Base-by-base conservation (phyloP, 1,284 basidiomycete species). In the Taiwanofungus camphoratus region DNA sequence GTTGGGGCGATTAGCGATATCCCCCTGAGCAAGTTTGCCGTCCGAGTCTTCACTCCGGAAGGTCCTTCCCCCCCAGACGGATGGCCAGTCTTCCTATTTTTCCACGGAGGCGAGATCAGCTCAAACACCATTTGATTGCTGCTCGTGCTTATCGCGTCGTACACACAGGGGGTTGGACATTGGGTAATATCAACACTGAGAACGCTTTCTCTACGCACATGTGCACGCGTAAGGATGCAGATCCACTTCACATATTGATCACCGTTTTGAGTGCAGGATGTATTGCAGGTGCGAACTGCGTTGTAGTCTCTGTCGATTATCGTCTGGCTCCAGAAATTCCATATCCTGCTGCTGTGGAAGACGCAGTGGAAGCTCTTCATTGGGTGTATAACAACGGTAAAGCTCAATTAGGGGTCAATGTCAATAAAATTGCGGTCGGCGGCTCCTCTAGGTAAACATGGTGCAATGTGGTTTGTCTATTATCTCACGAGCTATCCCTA, bases 281-380 rank as follows among this genome's bases (percentile, higher is more conserved):
- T n/a, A 8, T 29, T 29, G 8, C 43, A 79, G 77, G 63, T 44
- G 75, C 75, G 2, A 67, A 69, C 43, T 76, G 71, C 36, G 66
- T 78, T 0, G 77, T 82, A 2, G 64, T 85, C 6, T 77, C 79
- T 4, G 80, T 88, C 16, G 79, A 82, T 52, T 88, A 89, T 57
- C 76, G 85, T 4, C 72, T 89, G 6, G 84, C 80, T 0, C 87
- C 87, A 0, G 87, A 91, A 54, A 51, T 82, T 41, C 74, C 74
- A 4, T 89, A 85, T 53, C 88, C 87, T 2, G 76, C 79, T 1
- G 85, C 85, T 0, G 76, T 87, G 0, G 76, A 87, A 32, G 87
- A 91, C 54, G 77, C 82, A 0, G 64, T 84, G 29, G 79, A 83
- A 32, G 67, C 82, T 2, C 65, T 89, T 4, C 60, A 74, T 38